Conservation (phyloP, 306 rosid species). For the Adenanthera pavonina region DNA sequence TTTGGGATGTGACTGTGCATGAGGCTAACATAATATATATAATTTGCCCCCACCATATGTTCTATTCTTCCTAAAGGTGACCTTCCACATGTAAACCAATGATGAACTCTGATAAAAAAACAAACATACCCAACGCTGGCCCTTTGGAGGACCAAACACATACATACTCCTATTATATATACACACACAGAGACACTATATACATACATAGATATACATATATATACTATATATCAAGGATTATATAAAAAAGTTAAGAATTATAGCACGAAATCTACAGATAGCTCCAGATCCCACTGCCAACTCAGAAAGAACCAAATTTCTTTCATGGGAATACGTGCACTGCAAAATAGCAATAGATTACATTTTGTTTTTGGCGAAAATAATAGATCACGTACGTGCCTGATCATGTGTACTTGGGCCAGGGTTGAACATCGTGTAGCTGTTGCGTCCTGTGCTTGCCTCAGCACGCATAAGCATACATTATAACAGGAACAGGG, state of each 20-base stretch:
- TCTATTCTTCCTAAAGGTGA: constrained; percentile 38
- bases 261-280: constrained; percentile 18
- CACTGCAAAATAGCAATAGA: background rate
- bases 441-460: background rate
- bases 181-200: too few species aligned
- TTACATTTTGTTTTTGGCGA: constrained; percentile 4
- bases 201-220: too few species aligned
- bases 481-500: background rate
- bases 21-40: background rate
- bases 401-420: background rate
- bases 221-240: too few species aligned
- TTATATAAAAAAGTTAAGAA: background rate
- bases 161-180: background rate
- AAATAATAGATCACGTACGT: background rate
- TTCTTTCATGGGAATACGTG: constrained; percentile 16
- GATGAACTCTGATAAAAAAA: constrained; percentile 33
- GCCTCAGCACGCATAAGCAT: background rate
- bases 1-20: background rate
- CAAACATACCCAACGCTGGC: constrained; percentile 1
- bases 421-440: background rate
- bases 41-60: constrained; percentile 47
- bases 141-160: background rate
- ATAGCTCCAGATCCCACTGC: constrained; percentile 35
- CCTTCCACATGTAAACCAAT: constrained; percentile 50
- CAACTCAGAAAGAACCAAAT: background rate